phyloP scores from a whole-genome alignment of 1,284 basidiomycete genomes.

The Volvariella surrecta region DNA sequence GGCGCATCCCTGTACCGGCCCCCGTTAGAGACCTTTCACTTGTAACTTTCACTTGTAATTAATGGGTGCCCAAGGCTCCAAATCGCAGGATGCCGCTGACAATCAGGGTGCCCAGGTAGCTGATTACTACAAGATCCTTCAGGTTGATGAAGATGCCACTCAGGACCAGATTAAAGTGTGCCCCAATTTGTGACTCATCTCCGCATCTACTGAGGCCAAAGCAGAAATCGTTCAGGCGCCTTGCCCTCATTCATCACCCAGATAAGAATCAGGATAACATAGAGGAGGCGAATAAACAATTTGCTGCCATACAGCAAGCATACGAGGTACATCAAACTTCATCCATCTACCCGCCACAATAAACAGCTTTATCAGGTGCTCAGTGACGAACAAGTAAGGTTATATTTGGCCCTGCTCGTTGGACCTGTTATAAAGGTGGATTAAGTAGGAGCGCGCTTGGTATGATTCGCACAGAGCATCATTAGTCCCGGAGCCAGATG shows the following conservation, averaged over 20 bases:
- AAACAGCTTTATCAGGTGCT: conserved; percentile 46
- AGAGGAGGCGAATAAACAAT: conserved; percentile 83
- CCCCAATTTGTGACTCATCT: conserved; percentile 3
- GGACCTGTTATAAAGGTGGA: conserved; percentile 12
- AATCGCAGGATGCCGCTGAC: conserved; percentile 21
- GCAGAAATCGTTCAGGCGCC: conserved; percentile 74
- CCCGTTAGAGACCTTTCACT: conserved; percentile 5
- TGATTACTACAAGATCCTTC: conserved; percentile 79
- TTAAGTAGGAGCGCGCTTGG: conserved; percentile 90
- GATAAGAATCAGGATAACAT: conserved; percentile 82
- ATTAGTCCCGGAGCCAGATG: conserved; percentile 78
- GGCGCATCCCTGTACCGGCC: background rate
- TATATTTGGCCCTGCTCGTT: background rate
- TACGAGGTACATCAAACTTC: conserved; percentile 63
- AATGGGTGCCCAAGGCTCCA: conserved; percentile 71
- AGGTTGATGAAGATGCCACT: conserved; percentile 73
- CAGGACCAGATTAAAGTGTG: conserved; percentile 83
- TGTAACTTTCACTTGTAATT: conserved; percentile 2
- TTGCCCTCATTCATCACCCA: conserved; percentile 83
- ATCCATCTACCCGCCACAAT: conserved; percentile 6
- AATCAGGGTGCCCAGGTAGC: conserved; percentile 20
- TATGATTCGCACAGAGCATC: conserved; percentile 94
- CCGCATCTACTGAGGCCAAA: background rate
- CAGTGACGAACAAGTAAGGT: conserved; percentile 83
- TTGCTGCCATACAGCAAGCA: conserved; percentile 87